Percentiles rank a stretch among this genome's conserved stretches.
phyloP scores from a whole-genome alignment of 2,329 filamentous ascomycete genomes.

The Alternaria longipes region DNA sequence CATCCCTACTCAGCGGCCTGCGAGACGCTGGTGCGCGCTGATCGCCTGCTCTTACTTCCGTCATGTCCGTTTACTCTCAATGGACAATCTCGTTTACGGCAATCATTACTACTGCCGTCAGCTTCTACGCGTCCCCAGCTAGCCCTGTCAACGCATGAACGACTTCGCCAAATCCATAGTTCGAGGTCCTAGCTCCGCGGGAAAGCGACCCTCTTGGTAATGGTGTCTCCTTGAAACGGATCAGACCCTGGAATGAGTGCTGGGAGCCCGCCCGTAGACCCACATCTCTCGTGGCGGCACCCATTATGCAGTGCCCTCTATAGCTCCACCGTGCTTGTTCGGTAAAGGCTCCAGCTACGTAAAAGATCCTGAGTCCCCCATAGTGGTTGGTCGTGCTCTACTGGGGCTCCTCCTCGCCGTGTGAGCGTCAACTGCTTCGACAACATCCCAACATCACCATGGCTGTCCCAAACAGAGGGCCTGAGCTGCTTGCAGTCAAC shows the following conservation, averaged over 20 bases:
- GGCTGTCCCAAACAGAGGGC: conserved; percentile 45
- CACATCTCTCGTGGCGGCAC: conserved; percentile 33
- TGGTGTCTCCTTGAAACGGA: conserved; percentile 31
- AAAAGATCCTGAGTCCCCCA: conserved; percentile 23
- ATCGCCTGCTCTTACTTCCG: not conserved
- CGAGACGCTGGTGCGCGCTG: not conserved
- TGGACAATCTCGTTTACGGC: conserved; percentile 13
- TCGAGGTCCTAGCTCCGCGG: conserved; percentile 17
- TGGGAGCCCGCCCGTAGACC: conserved; percentile 25
- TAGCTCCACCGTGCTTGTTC: conserved; percentile 22
- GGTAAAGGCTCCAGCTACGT: conserved; percentile 19
- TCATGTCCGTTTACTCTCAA: not conserved
- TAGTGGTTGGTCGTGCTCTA: conserved; percentile 2
- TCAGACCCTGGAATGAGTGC: conserved; percentile 23
- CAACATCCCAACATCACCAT: conserved; percentile 25
- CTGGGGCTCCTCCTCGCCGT: conserved; percentile 16
- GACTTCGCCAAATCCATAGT: conserved; percentile 11
- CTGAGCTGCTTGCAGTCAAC: conserved; percentile 43
- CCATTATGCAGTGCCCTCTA: conserved; percentile 20
- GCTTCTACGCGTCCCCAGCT: not conserved
- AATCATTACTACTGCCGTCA: conserved; percentile 6
- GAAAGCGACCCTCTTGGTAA: conserved; percentile 21
- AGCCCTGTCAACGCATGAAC: conserved; percentile 16
- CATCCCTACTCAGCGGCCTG: not conserved
- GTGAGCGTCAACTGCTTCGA: conserved; percentile 10